phyloP scores from a whole-genome alignment of 1,139 yeast genomes.

The Hansenula lynferdii region DNA sequence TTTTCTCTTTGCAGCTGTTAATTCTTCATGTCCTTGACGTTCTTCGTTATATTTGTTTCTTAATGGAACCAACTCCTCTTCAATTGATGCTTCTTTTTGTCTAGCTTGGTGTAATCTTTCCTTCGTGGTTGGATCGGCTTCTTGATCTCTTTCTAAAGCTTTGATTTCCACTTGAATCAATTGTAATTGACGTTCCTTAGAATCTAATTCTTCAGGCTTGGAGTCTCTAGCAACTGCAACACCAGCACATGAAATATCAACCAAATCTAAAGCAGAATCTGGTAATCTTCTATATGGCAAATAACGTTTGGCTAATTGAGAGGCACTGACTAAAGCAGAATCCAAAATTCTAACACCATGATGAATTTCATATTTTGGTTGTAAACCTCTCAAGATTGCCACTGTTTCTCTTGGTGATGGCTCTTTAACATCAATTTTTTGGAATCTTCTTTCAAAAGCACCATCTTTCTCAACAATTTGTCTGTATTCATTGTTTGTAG shows the following conservation, averaged over 20 bases:
- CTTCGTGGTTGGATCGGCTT: conserved; percentile 79
- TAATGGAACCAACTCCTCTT: conserved; percentile 81
- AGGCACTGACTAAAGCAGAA: conserved; percentile 91
- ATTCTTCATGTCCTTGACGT: conserved; percentile 86
- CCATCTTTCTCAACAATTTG: conserved; percentile 94
- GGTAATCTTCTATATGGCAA: conserved; percentile 95
- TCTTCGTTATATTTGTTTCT: conserved; percentile 85
- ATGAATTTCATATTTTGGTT: conserved; percentile 93
- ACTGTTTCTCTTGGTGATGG: conserved; percentile 91
- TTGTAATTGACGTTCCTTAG: conserved; percentile 86
- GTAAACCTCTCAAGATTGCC: conserved; percentile 94
- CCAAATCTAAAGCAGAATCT: conserved; percentile 94
- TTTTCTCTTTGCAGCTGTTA: conserved; percentile 83
- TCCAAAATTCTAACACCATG: conserved; percentile 97
- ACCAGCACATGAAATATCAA: conserved; percentile 95
- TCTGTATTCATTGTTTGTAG: conserved; percentile 92
- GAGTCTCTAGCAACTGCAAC: conserved; percentile 99
- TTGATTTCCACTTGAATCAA: conserved; percentile 92
- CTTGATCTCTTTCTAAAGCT: conserved; percentile 95
- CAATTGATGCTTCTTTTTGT: conserved; percentile 75
- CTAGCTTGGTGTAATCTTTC: conserved; percentile 80
- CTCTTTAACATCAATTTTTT: conserved; percentile 92
- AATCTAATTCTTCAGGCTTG: conserved; percentile 94
- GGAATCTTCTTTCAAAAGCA: conserved; percentile 98
- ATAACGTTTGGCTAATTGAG: conserved; percentile 91